Evolutionary conservation across 2,329 filamentous ascomycete genomes (phyloP).

Genomic region (Cladophialophora yegresii): DNA sequence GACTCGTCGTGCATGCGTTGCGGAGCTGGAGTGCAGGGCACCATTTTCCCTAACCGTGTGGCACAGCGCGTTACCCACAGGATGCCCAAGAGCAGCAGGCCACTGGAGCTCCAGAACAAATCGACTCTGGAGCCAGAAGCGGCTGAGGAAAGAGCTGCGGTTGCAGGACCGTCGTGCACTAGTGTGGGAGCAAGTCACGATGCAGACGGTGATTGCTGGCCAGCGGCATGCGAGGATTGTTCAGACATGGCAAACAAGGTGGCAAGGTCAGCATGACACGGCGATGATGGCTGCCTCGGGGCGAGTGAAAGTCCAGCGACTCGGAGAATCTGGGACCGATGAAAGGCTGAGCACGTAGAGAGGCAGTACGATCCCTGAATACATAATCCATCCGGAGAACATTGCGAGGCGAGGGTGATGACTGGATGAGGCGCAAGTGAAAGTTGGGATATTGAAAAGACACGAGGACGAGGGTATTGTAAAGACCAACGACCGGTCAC

Average conservation of each 20-base stretch:
- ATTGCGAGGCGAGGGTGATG: not conserved
- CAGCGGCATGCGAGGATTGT: not conserved
- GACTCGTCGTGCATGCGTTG: not conserved
- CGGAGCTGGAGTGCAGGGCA: not conserved
- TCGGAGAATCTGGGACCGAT: not conserved
- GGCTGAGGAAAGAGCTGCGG: slow-evolving; percentile 8
- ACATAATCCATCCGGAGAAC: slow-evolving; percentile 2
- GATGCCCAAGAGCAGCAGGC: not conserved
- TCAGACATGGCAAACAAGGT: slow-evolving; percentile 6
- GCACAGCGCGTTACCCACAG: slow-evolving; percentile 2
- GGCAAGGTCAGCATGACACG: slow-evolving; percentile 18
- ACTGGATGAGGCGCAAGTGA: not conserved
- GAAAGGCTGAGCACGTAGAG: not conserved
- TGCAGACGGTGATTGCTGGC: not conserved
- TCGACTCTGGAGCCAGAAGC: slow-evolving; percentile 16
- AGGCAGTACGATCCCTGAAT: not conserved
- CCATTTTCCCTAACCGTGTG: slow-evolving; percentile 2
- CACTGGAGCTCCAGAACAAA: slow-evolving; percentile 5
- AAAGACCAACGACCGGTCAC: not conserved
- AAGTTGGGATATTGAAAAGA: not conserved
- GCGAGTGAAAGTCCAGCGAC: slow-evolving; percentile 1
- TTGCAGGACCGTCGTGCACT: slow-evolving; percentile 11
- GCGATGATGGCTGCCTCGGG: slow-evolving; percentile 1
- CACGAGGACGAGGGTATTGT: not conserved
- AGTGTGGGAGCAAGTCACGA: slow-evolving; percentile 1